Percentiles rank a stretch among this genome's conserved stretches.
These are phyloP conservation scores for Clathrospora elynae DNA, from an alignment of 2,329 filamentous ascomycete genomes.

Conservation along the genomic window DNA sequence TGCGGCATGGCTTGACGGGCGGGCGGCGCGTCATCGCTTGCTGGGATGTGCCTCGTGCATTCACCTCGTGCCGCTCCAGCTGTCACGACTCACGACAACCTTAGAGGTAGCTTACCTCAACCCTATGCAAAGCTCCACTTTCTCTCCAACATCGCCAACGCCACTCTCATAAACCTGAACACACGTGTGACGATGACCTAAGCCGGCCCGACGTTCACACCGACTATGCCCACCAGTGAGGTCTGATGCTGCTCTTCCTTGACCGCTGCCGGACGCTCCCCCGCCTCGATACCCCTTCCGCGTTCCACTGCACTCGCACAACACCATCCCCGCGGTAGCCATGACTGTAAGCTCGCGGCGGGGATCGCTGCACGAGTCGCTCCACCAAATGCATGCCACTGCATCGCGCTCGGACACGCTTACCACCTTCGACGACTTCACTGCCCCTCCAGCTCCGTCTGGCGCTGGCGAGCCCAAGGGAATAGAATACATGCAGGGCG, in stretches of 20 bases:
- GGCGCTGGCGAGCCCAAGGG: slow-evolving; percentile 69
- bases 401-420: slow-evolving; percentile 84
- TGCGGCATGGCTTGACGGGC: slow-evolving; percentile 11
- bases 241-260: slow-evolving; percentile 31
- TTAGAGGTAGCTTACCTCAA: too few species aligned
- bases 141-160: background rate
- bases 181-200: slow-evolving; percentile 7
- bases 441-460: slow-evolving; percentile 66
- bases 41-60: slow-evolving; percentile 2
- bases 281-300: slow-evolving; percentile 7
- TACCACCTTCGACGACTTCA: slow-evolving; percentile 94
- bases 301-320: slow-evolving; percentile 4
- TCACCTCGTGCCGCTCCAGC: slow-evolving; percentile 10
- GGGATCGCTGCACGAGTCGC: slow-evolving; percentile 40
- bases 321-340: slow-evolving; percentile 12
- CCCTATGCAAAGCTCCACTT: too few species aligned
- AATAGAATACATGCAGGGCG: slow-evolving; percentile 79
- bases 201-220: slow-evolving; percentile 1
- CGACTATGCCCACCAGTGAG: slow-evolving; percentile 13
- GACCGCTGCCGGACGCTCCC: slow-evolving; percentile 9
- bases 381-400: slow-evolving; percentile 86
- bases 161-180: slow-evolving; percentile 2
- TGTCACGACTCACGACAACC: too few species aligned
- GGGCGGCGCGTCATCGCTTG: slow-evolving; percentile 18
- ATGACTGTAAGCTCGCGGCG: slow-evolving; percentile 37